Conservation (phyloP, 805 yeast species). For the Yueomyces sp. region DNA sequence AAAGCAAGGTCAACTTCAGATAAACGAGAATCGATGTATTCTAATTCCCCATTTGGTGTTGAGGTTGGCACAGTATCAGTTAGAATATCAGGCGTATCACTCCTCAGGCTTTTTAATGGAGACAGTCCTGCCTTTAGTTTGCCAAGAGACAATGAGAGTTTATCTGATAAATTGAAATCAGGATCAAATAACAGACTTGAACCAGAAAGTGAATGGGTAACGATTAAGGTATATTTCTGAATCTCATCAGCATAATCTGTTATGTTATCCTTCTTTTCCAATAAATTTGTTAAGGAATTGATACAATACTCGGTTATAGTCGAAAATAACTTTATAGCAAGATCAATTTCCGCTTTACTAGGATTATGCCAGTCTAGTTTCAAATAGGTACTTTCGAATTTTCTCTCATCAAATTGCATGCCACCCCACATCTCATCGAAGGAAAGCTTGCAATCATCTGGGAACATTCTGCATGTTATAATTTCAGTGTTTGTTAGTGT, state of each 20-base stretch:
- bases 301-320: constrained; percentile 33
- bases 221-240: constrained; percentile 38
- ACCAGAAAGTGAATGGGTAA: constrained; percentile 56
- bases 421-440: constrained; percentile 61
- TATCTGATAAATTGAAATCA: constrained; percentile 31
- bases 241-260: constrained; percentile 34
- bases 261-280: constrained; percentile 8
- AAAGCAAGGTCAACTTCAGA: constrained; percentile 16
- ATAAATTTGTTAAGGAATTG: constrained; percentile 27
- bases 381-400: constrained; percentile 37
- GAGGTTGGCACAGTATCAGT: constrained; percentile 26
- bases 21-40: constrained; percentile 6
- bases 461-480: constrained; percentile 39
- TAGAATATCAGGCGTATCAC: constrained; percentile 25
- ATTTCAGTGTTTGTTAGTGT: constrained; percentile 50
- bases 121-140: too few species aligned
- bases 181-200: constrained; percentile 64
- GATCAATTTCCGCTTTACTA: constrained; percentile 34
- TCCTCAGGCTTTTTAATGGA: constrained; percentile 2
- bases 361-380: constrained; percentile 72
- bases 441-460: constrained; percentile 28
- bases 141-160: neutral
- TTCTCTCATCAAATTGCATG: constrained; percentile 39
- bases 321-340: constrained; percentile 49
- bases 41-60: constrained; percentile 19